Conservation (phyloP, 1,284 basidiomycete genomes). For the Stygiomarasmius scandens region DNA sequence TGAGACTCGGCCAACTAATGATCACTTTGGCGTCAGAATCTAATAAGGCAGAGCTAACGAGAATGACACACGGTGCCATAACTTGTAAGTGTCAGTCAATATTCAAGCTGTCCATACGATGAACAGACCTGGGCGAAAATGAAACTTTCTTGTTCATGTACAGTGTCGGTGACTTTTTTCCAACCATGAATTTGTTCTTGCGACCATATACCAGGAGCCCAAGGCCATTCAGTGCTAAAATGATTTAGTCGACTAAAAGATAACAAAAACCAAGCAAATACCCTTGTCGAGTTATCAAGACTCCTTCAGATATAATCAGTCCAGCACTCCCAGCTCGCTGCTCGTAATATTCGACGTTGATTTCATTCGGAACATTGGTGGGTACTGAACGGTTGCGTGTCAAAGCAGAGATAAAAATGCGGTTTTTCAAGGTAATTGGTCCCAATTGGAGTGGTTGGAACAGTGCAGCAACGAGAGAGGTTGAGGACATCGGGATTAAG, state of each 20-base stretch:
- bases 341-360: constrained; percentile 8
- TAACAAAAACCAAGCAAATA: neutral
- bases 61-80: constrained; percentile 36
- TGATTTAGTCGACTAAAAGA: no score
- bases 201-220: constrained; percentile 44
- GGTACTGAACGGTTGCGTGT: constrained; percentile 36
- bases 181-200: constrained; percentile 39
- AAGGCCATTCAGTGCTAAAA: constrained; percentile 38
- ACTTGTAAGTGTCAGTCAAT: no score
- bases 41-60: neutral
- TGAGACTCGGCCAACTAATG: constrained; percentile 35
- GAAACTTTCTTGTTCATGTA: constrained; percentile 36
- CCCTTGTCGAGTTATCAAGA: constrained; percentile 8
- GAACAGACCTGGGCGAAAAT: constrained; percentile 36
- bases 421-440: constrained; percentile 22
- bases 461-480: neutral
- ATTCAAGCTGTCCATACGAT: no score
- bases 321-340: constrained; percentile 4
- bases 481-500: no score
- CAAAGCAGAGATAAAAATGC: constrained; percentile 34
- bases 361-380: constrained; percentile 19
- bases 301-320: constrained; percentile 6
- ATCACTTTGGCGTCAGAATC: neutral
- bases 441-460: constrained; percentile 18
- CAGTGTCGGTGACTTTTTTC: constrained; percentile 40